Evolutionary conservation across 257 asterid genomes (phyloP).

Genomic region (Datura wrightii): DNA sequence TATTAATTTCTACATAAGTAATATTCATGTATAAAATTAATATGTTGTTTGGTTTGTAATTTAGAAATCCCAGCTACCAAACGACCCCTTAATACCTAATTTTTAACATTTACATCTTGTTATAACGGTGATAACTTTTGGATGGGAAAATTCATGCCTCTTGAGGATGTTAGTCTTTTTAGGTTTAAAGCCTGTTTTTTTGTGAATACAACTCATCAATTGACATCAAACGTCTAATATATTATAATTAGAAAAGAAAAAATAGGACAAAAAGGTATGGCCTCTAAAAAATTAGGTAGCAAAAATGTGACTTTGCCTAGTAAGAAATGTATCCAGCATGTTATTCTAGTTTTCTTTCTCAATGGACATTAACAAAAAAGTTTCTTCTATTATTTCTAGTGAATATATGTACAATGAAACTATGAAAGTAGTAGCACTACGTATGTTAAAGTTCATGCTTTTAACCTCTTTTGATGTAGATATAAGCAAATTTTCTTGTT

Average conservation of each 20-base stretch:
- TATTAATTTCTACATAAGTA: too few species aligned
- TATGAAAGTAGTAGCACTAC: background rate
- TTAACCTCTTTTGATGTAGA: slow-evolving; percentile 12
- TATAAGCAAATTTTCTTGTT: background rate
- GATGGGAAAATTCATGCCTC: background rate
- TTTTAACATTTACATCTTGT: background rate
- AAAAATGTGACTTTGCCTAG: background rate
- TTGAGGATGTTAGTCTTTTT: background rate
- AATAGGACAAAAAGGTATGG: background rate
- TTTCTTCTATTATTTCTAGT: background rate
- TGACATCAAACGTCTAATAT: background rate
- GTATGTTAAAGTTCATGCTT: background rate
- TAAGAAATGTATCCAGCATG: background rate
- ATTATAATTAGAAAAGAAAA: background rate
- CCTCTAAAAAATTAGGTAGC: background rate
- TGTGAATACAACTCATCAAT: background rate
- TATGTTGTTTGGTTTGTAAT: too few species aligned
- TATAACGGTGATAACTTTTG: background rate
- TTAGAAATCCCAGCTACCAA: too few species aligned
- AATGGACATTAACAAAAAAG: background rate
- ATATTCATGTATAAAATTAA: too few species aligned
- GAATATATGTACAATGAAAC: background rate
- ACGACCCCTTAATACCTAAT: background rate
- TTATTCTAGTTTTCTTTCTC: background rate
- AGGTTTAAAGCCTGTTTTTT: background rate